phyloP scores from a whole-genome alignment of 2,329 filamentous ascomycete species.

The Tolypocladium inflatum region DNA sequence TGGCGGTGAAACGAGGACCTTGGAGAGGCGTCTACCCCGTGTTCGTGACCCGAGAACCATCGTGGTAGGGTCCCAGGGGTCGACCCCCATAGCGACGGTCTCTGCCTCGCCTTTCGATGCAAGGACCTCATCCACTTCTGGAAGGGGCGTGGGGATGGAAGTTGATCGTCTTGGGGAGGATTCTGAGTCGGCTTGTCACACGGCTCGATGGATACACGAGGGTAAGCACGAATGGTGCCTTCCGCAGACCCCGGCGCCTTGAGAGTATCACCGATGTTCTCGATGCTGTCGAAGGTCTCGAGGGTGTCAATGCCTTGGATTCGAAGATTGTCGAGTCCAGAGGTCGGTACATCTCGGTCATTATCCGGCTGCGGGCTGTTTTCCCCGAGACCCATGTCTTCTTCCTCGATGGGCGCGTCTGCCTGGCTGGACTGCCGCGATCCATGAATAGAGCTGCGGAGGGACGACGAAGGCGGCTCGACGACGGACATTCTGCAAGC shows the following conservation, averaged over 20 bases:
- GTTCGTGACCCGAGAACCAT: background rate
- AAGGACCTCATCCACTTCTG: conserved; percentile 65
- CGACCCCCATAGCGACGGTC: conserved; percentile 6
- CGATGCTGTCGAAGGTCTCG: conserved; percentile 30
- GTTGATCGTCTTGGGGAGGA: conserved; percentile 1
- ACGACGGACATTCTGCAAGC: conserved; percentile 24
- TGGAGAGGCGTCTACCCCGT: background rate
- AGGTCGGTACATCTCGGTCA: conserved; percentile 22
- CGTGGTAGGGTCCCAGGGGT: conserved; percentile 2
- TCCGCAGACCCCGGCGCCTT: background rate
- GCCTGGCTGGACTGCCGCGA: background rate
- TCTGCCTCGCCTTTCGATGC: conserved; percentile 44
- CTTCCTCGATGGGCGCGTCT: background rate
- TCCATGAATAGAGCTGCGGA: background rate
- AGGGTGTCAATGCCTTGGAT: conserved; percentile 22
- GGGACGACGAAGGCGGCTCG: conserved; percentile 13
- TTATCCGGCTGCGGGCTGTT: conserved; percentile 12
- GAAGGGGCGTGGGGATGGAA: conserved; percentile 38
- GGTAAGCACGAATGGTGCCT: conserved; percentile 6
- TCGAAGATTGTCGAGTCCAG: conserved; percentile 10
- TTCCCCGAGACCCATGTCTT: background rate
- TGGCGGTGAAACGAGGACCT: conserved; percentile 1
- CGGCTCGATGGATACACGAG: conserved; percentile 17
- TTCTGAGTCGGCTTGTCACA: conserved; percentile 4
- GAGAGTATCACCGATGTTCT: conserved; percentile 1